Evolutionary conservation across 108 stramenopile species (phyloP).

Genomic region (Nitzschia sp.): DNA sequence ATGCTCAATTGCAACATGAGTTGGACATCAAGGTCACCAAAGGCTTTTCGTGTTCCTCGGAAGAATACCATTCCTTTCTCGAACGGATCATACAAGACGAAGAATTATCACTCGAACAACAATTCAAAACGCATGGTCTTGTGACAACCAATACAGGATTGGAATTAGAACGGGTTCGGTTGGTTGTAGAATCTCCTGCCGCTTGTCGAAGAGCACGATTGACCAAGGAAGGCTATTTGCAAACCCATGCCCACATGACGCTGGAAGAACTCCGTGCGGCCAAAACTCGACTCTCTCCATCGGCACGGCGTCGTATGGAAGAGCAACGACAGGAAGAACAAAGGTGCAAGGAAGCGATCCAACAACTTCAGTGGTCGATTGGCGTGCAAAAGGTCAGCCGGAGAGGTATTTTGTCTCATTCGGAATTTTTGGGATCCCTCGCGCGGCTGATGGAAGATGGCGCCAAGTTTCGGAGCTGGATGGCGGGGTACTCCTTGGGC

Average conservation of each 20-base stretch:
- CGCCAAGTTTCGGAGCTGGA: slow-evolving; percentile 26
- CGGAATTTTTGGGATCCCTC: slow-evolving; percentile 50
- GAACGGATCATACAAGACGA: slow-evolving; percentile 20
- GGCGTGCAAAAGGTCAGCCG: slow-evolving; percentile 44
- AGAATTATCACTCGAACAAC: background rate
- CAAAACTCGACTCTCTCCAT: slow-evolving; percentile 15
- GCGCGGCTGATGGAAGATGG: slow-evolving; percentile 44
- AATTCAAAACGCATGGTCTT: background rate
- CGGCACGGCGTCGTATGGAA: slow-evolving; percentile 29
- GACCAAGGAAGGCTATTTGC: slow-evolving; percentile 63
- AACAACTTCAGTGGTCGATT: slow-evolving; percentile 54
- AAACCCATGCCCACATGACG: slow-evolving; percentile 47
- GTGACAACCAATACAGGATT: slow-evolving; percentile 6
- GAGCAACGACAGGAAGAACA: slow-evolving; percentile 19
- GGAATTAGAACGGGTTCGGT: slow-evolving; percentile 20
- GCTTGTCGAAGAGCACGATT: slow-evolving; percentile 57
- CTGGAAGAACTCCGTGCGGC: slow-evolving; percentile 25
- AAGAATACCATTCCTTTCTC: slow-evolving; percentile 64
- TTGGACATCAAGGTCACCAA: slow-evolving; percentile 49
- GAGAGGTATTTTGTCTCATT: slow-evolving; percentile 27
- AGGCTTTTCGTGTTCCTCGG: slow-evolving; percentile 61
- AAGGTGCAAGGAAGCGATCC: slow-evolving; percentile 25
- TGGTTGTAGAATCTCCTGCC: slow-evolving; percentile 61
- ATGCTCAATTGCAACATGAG: slow-evolving; percentile 39
- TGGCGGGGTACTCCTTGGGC: slow-evolving; percentile 61